Evolutionary conservation across 257 asterid species (phyloP), one percentile per base, ranked within the genome.

Genomic region (Gentiana straminea): DNA sequence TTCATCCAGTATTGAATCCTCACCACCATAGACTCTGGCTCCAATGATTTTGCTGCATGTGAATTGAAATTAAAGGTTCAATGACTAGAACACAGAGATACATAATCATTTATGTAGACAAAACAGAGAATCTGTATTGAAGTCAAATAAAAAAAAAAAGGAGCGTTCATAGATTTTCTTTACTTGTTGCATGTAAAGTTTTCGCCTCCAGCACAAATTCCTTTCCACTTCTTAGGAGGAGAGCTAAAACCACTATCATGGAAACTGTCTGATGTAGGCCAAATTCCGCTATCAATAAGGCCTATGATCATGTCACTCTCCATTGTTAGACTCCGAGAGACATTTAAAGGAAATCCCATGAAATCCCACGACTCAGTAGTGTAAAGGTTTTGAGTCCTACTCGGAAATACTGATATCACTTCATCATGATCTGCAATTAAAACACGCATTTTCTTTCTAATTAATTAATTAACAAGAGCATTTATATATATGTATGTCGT

Each of bases 11-110:
- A 70, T 73, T 3, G 74, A 55, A 5, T 32, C 12, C 1, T 62
- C 55, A 3, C 10, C 0, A 48, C 4, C 48, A 34, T 79, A 73
- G 60, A n/a, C 49, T 3, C 82, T 62, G 8, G 80, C 82, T 49
- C 82, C 82, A 9, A 79, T 70, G 46, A 79, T 5, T 59, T 79
- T 76, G 9, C 86, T 79, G 58, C 4, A 63, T 24, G 24, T 24
- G 24, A 24, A 24, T 24, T 24, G 24, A 24, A 24, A 24, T 24
- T 24, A 24, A 24, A 24, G 24, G 24, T 24, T 24, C 24, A 24
- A 24, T 24, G 24, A 24, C 24, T 24, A 24, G 24, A 24, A 24
- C 24, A 24, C 24, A 24, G 1, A 24, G 1, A 24, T 24, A 24
- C 24, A 24, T 24, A 24, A 24, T 24, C 24, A 24, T 24, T 0